phyloP scores from a whole-genome alignment of 768 basidiomycete species.

The Pholiota molesta region DNA sequence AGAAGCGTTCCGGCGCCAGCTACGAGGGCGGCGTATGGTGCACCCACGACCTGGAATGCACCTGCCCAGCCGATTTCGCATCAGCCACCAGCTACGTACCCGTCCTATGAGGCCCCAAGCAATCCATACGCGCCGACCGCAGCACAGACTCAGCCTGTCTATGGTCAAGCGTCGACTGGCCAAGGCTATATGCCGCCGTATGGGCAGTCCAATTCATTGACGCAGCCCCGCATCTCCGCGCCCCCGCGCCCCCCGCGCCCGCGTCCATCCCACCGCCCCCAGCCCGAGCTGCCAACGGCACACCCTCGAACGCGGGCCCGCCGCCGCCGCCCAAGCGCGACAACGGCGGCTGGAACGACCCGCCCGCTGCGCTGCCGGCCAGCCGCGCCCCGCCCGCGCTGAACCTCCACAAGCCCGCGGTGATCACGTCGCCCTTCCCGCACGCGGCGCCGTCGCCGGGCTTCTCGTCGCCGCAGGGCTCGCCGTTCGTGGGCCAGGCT shows the following conservation, averaged over 20 bases:
- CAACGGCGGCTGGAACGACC: conserved; percentile 92
- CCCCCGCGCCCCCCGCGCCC: conserved; percentile 37
- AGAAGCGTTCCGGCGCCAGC: conserved; percentile 20
- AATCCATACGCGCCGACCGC: conserved; percentile 15
- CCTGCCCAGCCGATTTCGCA: conserved; percentile 16
- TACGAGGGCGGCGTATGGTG: neutral
- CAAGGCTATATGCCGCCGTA: conserved; percentile 29
- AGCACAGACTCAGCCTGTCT: conserved; percentile 8
- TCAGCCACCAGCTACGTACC: conserved; percentile 22
- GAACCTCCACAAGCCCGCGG: conserved; percentile 55
- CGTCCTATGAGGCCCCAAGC: conserved; percentile 25
- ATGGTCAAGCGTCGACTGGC: conserved; percentile 13
- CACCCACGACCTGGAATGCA: conserved; percentile 13
- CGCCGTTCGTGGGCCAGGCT: conserved; percentile 47
- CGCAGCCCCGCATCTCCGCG: conserved; percentile 45
- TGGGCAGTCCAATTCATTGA: conserved; percentile 35
- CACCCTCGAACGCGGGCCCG: conserved; percentile 23
- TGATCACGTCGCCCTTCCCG: conserved; percentile 91
- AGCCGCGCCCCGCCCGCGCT: conserved; percentile 55
- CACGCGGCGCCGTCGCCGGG: conserved; percentile 55
- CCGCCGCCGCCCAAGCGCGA: conserved; percentile 65
- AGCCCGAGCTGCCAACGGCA: conserved; percentile 32
- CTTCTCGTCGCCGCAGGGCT: conserved; percentile 44
- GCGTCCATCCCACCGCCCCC: conserved; percentile 48
- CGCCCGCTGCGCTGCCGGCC: conserved; percentile 55